Base-by-base conservation (phyloP, 352 stramenopile genomes). In the Globisporangium heterothallicum region DNA sequence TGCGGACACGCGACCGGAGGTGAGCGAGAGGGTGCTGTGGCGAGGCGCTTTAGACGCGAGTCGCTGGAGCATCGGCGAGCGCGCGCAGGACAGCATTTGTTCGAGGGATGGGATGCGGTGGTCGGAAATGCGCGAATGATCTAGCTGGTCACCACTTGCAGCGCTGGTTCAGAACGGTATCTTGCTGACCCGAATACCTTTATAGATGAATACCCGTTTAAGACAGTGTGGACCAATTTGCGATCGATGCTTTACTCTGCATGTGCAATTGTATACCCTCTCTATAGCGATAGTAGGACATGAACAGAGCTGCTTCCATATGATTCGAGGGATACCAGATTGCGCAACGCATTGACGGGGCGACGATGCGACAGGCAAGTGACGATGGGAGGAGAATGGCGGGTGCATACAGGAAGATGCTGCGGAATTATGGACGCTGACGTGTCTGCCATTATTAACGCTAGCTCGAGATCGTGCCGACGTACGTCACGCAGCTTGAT, bases 401-500 rank as follows among this genome's bases (percentile, higher is more conserved):
- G n/a, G n/a, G n/a, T n/a, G n/a, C n/a, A n/a, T n/a, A n/a, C n/a
- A n/a, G n/a, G n/a, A n/a, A n/a, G n/a, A 35, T 42, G 22, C 14
- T 30, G 10, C 21, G 16, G 9, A 21, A 27, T 22, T 29, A 36
- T 50, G 40, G 27, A 24, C 35, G 47, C 41, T 16, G 19, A 13
- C n/a, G n/a, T n/a, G n/a, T n/a, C 25, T 10, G 9, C 47, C 6
- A 30, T 19, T 53, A 19, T 13, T 27, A 36, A 45, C 36, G n/a
- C 4, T 58, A 91, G 77, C 58, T 91, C 26, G 77, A 91, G 59
- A 61, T 91, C 40, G 70, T 79, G 19, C 77, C 79, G 42, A 78
- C 72, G 30, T 86, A 78, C 40, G 55, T 67, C 48, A 58, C 64
- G 52, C 69, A 86, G 42, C 61, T 90, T 53, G 77, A 84, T 34